These are phyloP conservation scores for Penicillium atrosanguineum DNA, from an alignment of 495 filamentous ascomycete species.

Conservation along the genomic window DNA sequence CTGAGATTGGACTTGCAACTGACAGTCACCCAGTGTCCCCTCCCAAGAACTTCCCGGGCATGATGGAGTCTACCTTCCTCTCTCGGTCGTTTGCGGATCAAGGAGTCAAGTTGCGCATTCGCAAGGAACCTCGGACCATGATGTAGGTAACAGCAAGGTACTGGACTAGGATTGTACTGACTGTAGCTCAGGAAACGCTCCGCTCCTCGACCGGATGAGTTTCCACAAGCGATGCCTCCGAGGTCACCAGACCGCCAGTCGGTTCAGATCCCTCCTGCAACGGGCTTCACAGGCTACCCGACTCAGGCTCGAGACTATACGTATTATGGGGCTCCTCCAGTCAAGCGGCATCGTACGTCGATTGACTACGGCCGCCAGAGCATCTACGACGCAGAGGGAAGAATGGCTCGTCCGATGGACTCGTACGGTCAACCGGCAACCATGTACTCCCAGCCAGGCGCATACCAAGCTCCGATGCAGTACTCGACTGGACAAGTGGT, in stretches of 20 bases:
- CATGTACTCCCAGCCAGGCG: constrained; percentile 37
- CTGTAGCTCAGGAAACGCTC: constrained; percentile 36
- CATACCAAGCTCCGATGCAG: constrained; percentile 40
- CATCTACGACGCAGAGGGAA: constrained; percentile 40
- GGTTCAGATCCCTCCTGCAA: constrained; percentile 36
- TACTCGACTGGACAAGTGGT: constrained; percentile 42
- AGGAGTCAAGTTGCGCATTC: constrained; percentile 82
- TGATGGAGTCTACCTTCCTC: constrained; percentile 87
- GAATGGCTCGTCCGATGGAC: constrained; percentile 42
- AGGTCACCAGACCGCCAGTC: constrained; percentile 43
- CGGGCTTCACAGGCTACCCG: constrained; percentile 37
- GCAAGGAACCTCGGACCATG: constrained; percentile 74
- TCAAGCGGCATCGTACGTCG: constrained; percentile 45
- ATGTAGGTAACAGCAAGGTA: constrained; percentile 37
- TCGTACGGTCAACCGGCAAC: constrained; percentile 38
- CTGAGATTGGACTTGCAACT: neutral
- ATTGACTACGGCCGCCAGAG: constrained; percentile 41
- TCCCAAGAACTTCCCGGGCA: constrained; percentile 79
- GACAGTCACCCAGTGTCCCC: constrained; percentile 53
- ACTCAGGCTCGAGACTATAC: constrained; percentile 34
- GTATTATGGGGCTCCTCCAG: constrained; percentile 34
- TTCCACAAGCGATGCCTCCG: constrained; percentile 32
- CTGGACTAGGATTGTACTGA: constrained; percentile 4
- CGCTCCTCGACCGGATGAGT: constrained; percentile 39
- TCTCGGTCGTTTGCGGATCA: constrained; percentile 95